A percentile compares a stretch with the other conserved stretches of the same genome.
These are phyloP conservation scores for Aspergillus hiratsukae DNA, from an alignment of 2,329 filamentous ascomycete genomes.

Conservation along the genomic window DNA sequence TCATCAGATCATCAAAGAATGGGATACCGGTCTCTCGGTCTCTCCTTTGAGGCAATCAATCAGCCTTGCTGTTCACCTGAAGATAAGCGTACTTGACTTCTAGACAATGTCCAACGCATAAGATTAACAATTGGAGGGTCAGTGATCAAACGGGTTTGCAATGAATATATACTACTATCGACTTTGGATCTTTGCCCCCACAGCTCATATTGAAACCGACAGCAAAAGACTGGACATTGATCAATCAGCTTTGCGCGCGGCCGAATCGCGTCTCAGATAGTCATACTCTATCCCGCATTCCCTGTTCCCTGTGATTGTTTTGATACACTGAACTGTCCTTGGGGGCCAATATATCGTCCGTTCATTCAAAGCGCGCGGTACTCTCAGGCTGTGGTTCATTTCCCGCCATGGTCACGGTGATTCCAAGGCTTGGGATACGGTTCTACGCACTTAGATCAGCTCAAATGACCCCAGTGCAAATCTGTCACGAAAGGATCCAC, in stretches of 20 bases:
- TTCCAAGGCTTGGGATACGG: background rate
- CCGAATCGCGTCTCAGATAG: background rate
- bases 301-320: background rate
- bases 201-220: background rate
- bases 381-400: background rate
- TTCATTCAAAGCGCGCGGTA: background rate
- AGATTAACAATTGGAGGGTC: background rate
- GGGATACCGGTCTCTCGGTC: background rate
- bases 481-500: background rate
- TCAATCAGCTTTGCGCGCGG: background rate
- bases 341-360: background rate
- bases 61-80: background rate
- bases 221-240: background rate
- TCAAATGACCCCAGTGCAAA: background rate
- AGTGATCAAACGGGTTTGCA: background rate
- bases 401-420: background rate
- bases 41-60: background rate
- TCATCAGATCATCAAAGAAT: background rate
- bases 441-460: background rate
- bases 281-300: background rate
- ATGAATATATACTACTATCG: background rate
- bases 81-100: background rate
- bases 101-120: background rate
- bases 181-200: background rate
- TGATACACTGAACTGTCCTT: background rate